Evolutionary conservation across 768 basidiomycete genomes (phyloP).

Genomic region (Scleroderma citrinum): DNA sequence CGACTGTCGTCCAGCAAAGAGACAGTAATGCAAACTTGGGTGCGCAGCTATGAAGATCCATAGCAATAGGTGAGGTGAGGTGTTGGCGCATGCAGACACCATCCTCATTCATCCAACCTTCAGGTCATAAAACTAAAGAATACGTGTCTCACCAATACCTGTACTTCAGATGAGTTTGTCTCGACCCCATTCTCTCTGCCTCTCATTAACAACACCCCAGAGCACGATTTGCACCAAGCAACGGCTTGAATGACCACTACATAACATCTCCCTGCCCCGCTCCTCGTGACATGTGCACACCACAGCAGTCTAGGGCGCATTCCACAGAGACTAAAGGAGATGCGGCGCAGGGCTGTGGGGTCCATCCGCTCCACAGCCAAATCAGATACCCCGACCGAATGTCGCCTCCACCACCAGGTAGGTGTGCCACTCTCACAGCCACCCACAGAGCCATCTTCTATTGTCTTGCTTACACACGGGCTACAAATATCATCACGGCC

Average conservation of each 20-base stretch:
- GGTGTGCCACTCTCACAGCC: too few species aligned
- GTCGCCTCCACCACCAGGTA: conserved; percentile 53
- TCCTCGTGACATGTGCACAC: conserved; percentile 46
- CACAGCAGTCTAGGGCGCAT: conserved; percentile 72
- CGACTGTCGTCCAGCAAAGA: conserved; percentile 54
- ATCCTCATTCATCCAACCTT: background rate
- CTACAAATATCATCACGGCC: conserved; percentile 63
- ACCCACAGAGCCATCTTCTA: too few species aligned
- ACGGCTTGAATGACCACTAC: conserved; percentile 59
- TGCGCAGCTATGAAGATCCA: conserved; percentile 64
- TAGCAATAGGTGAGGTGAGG: conserved; percentile 46
- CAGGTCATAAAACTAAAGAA: conserved; percentile 64
- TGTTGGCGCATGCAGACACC: too few species aligned
- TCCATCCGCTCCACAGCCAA: conserved; percentile 24
- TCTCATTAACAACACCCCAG: conserved; percentile 33
- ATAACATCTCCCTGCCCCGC: conserved; percentile 70
- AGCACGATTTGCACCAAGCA: conserved; percentile 80
- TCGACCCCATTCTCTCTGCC: background rate
- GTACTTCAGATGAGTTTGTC: conserved; percentile 85
- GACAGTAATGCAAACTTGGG: conserved; percentile 58
- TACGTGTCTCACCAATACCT: conserved; percentile 69
- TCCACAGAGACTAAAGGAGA: conserved; percentile 72
- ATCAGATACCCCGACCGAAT: conserved; percentile 30
- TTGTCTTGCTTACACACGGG: too few species aligned
- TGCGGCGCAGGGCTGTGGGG: conserved; percentile 42